Conservation (phyloP, 2,329 filamentous ascomycete genomes). For the Botryotinia convoluta region DNA sequence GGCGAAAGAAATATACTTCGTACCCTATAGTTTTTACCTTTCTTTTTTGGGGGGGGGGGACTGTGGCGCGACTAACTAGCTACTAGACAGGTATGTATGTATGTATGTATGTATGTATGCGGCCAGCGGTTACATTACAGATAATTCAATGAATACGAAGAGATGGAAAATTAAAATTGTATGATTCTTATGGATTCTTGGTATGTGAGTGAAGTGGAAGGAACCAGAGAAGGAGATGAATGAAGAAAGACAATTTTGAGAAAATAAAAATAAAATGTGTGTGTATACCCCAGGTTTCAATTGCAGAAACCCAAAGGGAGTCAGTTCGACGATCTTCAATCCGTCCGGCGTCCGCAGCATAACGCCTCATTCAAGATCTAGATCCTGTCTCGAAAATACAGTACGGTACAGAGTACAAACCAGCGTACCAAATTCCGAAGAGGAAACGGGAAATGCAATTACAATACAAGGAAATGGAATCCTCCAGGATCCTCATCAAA, state of each 20-base stretch:
- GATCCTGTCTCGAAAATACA: background rate
- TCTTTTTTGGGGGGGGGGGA: background rate
- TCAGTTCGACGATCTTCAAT: background rate
- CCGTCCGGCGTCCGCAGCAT: background rate
- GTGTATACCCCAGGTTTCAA: background rate
- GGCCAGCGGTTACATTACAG: conserved; percentile 8
- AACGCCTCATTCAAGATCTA: background rate
- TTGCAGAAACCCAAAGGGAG: background rate
- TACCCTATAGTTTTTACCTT: background rate
- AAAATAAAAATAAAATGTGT: background rate
- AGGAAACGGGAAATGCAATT: background rate
- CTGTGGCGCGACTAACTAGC: background rate
- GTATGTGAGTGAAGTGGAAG: background rate
- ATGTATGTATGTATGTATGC: background rate
- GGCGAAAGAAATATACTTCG: background rate
- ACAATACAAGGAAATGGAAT: too few relatives aligned
- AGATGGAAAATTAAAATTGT: background rate
- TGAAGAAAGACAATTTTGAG: background rate
- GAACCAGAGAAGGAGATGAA: background rate
- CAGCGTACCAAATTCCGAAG: too few relatives aligned
- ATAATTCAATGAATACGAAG: background rate
- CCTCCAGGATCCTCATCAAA: background rate
- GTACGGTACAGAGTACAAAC: too few relatives aligned
- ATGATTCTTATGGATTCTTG: background rate
- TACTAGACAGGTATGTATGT: background rate